Percentiles rank a stretch among this genome's conserved stretches.
Conservation (phyloP, 805 yeast species). For the Diddensiella caesifluorescens region DNA sequence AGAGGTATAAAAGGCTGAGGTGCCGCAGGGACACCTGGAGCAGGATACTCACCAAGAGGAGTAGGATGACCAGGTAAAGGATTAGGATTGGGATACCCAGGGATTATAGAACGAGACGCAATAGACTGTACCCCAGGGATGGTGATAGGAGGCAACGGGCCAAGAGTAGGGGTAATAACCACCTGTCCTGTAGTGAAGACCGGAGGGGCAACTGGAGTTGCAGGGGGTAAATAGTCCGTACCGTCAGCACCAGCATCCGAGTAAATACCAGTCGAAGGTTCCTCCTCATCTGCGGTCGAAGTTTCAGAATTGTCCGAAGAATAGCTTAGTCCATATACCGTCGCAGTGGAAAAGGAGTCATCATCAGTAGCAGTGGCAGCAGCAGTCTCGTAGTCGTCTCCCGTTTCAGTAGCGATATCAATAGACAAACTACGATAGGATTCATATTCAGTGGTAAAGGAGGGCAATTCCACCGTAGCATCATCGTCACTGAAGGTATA, state of each 20-base stretch:
- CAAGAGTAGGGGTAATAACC: neutral
- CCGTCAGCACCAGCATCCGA: no score
- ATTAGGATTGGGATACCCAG: neutral
- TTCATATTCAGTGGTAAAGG: neutral
- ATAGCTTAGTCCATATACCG: no score
- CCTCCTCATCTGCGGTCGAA: no score
- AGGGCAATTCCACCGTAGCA: neutral
- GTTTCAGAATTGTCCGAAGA: no score
- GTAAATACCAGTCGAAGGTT: no score
- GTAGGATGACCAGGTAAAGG: neutral
- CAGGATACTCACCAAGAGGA: conserved; percentile 2
- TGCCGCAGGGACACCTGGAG: conserved; percentile 3
- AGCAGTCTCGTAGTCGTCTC: neutral
- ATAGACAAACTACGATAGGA: no score
- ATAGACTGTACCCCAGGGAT: neutral
- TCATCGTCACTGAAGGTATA: neutral
- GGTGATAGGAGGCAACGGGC: neutral
- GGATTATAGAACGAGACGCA: neutral
- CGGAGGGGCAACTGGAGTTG: no score
- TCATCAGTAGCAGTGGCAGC: conserved; percentile 1
- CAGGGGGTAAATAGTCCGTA: no score
- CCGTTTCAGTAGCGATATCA: neutral
- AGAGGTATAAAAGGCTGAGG: neutral
- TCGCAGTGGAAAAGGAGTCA: no score
- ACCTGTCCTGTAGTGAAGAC: neutral